Evolutionary conservation across 192 early-diverging fungal genomes (phyloP).

Genomic region (Podila clonocystis): DNA sequence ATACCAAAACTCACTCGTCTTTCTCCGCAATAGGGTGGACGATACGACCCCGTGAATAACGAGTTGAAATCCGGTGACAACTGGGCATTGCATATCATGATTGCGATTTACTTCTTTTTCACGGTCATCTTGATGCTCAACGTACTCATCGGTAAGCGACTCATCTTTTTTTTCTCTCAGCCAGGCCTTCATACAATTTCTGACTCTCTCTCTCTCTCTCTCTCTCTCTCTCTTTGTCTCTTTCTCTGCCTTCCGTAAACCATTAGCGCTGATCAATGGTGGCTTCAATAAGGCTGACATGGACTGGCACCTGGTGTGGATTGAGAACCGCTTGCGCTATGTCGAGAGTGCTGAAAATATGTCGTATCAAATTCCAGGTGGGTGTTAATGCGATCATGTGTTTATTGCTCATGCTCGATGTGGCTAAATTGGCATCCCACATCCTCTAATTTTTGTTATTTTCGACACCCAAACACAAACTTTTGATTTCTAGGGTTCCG

Average conservation of each 20-base stretch:
- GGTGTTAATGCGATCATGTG: too few relatives aligned
- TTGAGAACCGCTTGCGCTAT: conserved; percentile 8
- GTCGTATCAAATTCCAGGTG: conserved; percentile 11
- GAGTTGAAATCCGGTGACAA: neutral
- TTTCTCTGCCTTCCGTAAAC: too few relatives aligned
- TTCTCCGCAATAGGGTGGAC: neutral
- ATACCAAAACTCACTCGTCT: neutral
- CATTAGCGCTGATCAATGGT: neutral
- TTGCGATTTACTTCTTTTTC: conserved; percentile 12
- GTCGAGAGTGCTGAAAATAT: conserved; percentile 11
- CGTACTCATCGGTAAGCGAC: conserved; percentile 13
- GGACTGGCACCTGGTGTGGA: conserved; percentile 4
- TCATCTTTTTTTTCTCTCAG: too few relatives aligned
- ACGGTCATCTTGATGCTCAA: conserved; percentile 14
- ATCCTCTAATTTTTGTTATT: too few relatives aligned
- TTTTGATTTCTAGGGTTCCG: neutral
- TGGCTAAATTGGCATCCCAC: too few relatives aligned
- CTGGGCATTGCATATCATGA: conserved; percentile 9
- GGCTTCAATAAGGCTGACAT: neutral
- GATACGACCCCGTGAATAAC: conserved; percentile 7
- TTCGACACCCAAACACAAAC: neutral
- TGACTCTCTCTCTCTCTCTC: too few relatives aligned
- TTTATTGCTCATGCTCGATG: too few relatives aligned
- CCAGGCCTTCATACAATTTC: too few relatives aligned
- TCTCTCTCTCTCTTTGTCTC: too few relatives aligned